Evolutionary conservation across 192 early-diverging fungal genomes (phyloP).

Genomic region (Coemansia sp.): DNA sequence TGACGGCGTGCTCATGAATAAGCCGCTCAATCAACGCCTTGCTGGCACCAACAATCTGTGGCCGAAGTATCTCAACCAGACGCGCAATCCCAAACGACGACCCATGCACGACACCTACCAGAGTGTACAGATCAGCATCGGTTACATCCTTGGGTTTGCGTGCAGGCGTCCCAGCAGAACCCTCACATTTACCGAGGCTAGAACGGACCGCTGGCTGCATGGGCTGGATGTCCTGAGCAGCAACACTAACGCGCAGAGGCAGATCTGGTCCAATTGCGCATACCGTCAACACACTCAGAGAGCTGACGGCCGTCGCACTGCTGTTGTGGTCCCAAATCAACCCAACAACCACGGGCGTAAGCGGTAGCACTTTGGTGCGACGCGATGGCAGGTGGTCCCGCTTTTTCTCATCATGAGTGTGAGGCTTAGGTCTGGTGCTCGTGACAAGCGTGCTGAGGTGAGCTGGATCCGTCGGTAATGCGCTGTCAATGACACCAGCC

Average conservation of each 20-base stretch:
- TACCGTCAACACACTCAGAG: constrained; percentile 15
- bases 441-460: not conserved
- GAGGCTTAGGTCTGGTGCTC: not conserved
- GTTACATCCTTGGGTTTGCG: constrained; percentile 31
- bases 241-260: constrained; percentile 29
- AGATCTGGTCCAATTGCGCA: not conserved
- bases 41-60: constrained; percentile 27
- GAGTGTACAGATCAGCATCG: constrained; percentile 25
- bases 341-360: constrained; percentile 45
- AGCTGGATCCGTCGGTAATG: not conserved
- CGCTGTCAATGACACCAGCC: not conserved
- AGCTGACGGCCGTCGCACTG: not conserved
- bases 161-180: not conserved
- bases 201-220: not conserved
- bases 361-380: constrained; percentile 32
- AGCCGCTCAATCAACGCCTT: constrained; percentile 55
- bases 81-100: constrained; percentile 38
- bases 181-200: not conserved
- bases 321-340: constrained; percentile 11
- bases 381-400: constrained; percentile 12
- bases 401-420: not conserved
- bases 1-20: constrained; percentile 49
- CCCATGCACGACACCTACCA: constrained; percentile 46
- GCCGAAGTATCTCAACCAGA: constrained; percentile 45
- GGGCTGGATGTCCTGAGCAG: constrained; percentile 6